Evolutionary conservation across 169 alveolate species (phyloP), one percentile per base, ranked within the genome.

Genomic region (Perkinsus chesapeaki): DNA sequence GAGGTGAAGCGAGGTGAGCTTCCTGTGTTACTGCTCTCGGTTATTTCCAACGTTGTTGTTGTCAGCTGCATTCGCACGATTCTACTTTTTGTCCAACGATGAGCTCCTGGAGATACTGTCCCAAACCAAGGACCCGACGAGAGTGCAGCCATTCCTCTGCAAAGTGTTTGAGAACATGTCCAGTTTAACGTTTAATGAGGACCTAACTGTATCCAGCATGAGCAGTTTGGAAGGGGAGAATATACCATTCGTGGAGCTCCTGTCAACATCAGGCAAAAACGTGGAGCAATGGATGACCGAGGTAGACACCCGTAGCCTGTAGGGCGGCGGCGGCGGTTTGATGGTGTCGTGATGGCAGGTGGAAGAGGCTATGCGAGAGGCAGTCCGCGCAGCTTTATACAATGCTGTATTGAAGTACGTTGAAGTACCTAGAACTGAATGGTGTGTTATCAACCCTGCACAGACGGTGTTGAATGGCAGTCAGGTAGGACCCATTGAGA

Each of bases 401-500:
- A 60, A 60, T 34, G 82, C 82, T 60, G 82, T 60, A 7, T 60
- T 60, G 82, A 60, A 27, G 82, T 60, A 60, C 27, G 82, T 60
- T 0, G 82, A 60, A 27, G 82, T 60, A 7, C 82, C 82, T 36
- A 97, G 99, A 94, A 97, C 96, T 93, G 98, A 97, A 92, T 98
- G 99, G 99, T 98, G 97, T 0, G 94, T 94, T 91, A 91, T 93
- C 48, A 99, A 98, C 94, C 98, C 99, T 19, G 99, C 99, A 31
- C 98, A 98, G 94, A 96, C 98, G 48, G 98, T 98, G 36, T 96
- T 98, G 93, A 98, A 98, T 92, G 99, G 99, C 27, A 96, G 98
- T 82, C 98, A 98, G 96, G 96, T 98, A 60, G 37, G 37, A 60
- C 23, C 60, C 82, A 12, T 0, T 60, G 31, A 7, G n/a, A n/a